Percentiles rank a stretch among this genome's conserved stretches.
Conservation (phyloP, 1,139 yeast species). For the Nakaseomyces sp. region DNA sequence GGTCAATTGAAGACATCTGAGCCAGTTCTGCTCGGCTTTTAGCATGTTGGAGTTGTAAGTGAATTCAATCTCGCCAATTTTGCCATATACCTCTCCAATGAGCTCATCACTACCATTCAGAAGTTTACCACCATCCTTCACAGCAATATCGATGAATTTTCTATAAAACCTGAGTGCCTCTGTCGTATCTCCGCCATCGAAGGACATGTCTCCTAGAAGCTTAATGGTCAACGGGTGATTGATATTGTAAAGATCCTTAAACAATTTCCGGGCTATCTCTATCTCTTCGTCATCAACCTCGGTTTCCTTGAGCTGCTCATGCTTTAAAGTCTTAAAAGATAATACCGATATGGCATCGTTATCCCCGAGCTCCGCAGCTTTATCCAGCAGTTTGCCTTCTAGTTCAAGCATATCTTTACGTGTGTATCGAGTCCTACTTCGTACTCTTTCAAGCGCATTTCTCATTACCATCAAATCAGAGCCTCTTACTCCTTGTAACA, state of each 20-base stretch:
- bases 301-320: slow-evolving; percentile 14
- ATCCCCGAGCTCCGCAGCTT: slow-evolving; percentile 77
- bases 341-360: slow-evolving; percentile 70
- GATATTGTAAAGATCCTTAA: slow-evolving; percentile 50
- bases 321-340: slow-evolving; percentile 48
- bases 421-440: slow-evolving; percentile 52
- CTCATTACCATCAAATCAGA: slow-evolving; percentile 62
- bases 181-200: slow-evolving; percentile 36
- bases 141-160: slow-evolving; percentile 39
- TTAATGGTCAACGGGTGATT: slow-evolving; percentile 63
- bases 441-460: slow-evolving; percentile 51
- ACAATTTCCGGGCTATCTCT: slow-evolving; percentile 51
- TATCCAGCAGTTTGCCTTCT: slow-evolving; percentile 65
- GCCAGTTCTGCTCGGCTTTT: slow-evolving; percentile 49
- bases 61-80: slow-evolving; percentile 58
- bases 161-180: slow-evolving; percentile 54
- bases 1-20: slow-evolving; percentile 51
- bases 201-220: slow-evolving; percentile 65
- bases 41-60: slow-evolving; percentile 40
- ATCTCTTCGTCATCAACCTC: slow-evolving; percentile 42
- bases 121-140: slow-evolving; percentile 37
- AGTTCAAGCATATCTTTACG: slow-evolving; percentile 48
- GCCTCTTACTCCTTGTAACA: slow-evolving; percentile 43
- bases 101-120: slow-evolving; percentile 35
- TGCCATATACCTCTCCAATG: slow-evolving; percentile 68